phyloP scores from a whole-genome alignment of 2,329 filamentous ascomycete species.

The Aspergillus chevalieri region DNA sequence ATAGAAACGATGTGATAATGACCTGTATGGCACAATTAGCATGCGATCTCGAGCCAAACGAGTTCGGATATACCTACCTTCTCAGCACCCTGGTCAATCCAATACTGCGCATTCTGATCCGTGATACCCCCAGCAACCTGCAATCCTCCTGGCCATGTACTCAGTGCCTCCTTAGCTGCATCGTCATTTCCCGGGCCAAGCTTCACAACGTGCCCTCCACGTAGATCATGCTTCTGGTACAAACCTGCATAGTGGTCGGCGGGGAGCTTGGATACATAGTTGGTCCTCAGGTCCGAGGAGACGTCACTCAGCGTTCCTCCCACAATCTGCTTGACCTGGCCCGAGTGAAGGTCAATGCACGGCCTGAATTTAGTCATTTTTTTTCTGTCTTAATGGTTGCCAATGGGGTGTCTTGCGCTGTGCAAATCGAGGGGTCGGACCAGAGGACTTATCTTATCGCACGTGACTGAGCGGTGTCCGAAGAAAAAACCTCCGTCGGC shows the following conservation, averaged over 20 bases:
- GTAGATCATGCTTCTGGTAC: constrained; percentile 68
- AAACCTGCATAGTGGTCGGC: constrained; percentile 73
- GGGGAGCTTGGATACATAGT: constrained; percentile 81
- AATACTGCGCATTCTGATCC: constrained; percentile 73
- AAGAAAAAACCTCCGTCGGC: constrained; percentile 15
- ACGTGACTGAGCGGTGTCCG: constrained; percentile 24
- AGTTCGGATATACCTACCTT: constrained; percentile 56
- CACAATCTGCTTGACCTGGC: constrained; percentile 96
- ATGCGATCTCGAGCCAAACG: constrained; percentile 1
- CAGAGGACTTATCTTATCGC: constrained; percentile 29
- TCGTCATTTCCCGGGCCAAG: constrained; percentile 80
- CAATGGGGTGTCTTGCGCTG: constrained; percentile 1
- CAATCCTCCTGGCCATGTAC: constrained; percentile 69
- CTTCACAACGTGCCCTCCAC: constrained; percentile 93
- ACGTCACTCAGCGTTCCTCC: constrained; percentile 77
- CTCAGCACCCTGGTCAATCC: constrained; percentile 82
- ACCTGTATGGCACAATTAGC: constrained; percentile 54
- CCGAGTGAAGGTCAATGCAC: constrained; percentile 96
- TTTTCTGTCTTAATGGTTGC: constrained; percentile 4
- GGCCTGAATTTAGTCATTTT: constrained; percentile 89
- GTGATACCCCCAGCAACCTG: constrained; percentile 94
- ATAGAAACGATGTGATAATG: constrained; percentile 93
- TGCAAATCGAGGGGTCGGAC: constrained; percentile 11
- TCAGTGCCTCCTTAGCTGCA: constrained; percentile 70
- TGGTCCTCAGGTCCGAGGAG: constrained; percentile 69